Base-by-base conservation (phyloP, 306 rosid species). In the Crotalaria pallida region DNA sequence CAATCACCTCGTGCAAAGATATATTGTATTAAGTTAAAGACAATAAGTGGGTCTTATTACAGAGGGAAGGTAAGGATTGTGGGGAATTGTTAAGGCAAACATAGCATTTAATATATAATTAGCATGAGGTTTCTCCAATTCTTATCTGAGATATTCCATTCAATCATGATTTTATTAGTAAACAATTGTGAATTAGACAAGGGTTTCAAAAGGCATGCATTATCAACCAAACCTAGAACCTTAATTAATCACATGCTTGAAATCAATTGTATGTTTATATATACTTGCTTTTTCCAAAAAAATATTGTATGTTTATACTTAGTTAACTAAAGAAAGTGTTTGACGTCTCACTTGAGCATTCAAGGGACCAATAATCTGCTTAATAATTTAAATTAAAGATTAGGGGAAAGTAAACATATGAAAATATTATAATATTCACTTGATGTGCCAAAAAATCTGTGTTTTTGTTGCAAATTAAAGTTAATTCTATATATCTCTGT, bases 351-450 rank as follows among this genome's bases (percentile, higher is more conserved):
- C 79, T 82, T 67, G 74, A 82, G 73, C 69, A 70, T 79, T 58
- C 79, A 63, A 48, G 79, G 67, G 71, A 79, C 69, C 77, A 76
- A 67, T 72, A 83, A 73, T 83, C 77, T 78, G 63, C 74, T 78
- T 76, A 77, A n/a, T n/a, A 80, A 79, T 85, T 79, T 75, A 67
- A 67, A 52, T 79, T 64, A 38, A 80, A 80, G 71, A 53, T 43
- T 67, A 52, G 68, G 82, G 68, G 41, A 84, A 82, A 57, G 80
- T 24, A 61, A 62, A 10, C 65, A 63, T n/a, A n/a, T 65, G 27
- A 40, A 61, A 74, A 48, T 49, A 51, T 62, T 43, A 60, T 23
- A 38, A 74, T 27, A 67, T 56, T 31, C 38, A 41, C 62, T 62
- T 43, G 33, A 62, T 44, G 56, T 29, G 36, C 27, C 72, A 53